Base-by-base conservation (phyloP, 2,329 filamentous ascomycete species). In the Neopestalotiopsis rosae region DNA sequence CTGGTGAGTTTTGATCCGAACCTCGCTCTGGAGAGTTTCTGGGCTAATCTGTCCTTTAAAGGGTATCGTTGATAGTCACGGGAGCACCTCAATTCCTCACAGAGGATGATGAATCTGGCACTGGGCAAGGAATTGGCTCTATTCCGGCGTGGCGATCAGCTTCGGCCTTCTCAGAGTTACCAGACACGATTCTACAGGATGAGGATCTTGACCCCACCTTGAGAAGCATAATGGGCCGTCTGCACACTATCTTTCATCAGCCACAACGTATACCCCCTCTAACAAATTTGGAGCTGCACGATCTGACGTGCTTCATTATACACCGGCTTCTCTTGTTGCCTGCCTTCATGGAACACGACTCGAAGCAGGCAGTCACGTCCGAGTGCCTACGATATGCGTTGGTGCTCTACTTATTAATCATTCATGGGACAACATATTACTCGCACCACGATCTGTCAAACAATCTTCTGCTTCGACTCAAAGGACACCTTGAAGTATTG, bases 31-130 rank as follows among this genome's bases (percentile, higher is more conserved):
- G 13, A 42, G 34, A n/a, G 34, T 40, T 38, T 7, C 13, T 13
- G 1, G 38, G 12, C 13, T 13, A n/a, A 49, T 5, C 24, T 28
- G 40, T 17, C 28, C 65, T 57, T 30, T 59, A 10, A 40, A 89
- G 88, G 88, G 86, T 89, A n/a, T 87, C 87, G 0, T 81, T 89
- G 81, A 78, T 90, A 4, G 81, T 89, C 5, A 86, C 79, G 69
- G 84, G 85, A 7, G 65, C 72, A 30, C 87, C 87, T 20, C 87
- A 89, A 69, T 90, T 89, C 68, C 69, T 79, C 3, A 83, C 81
- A 0, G 86, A 89, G 67, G 82, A 88, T 71, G 84, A 88, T 71
- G 84, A 89, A 38, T 61, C 73, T 6, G 85, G 85, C 1, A 72
- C 76, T 45, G 86, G 86, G 12, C 77, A 83, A 69, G 88, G 87